These are phyloP conservation scores for Metschnikowia kofuensis DNA, from an alignment of 805 yeast genomes.

Conservation along the genomic window DNA sequence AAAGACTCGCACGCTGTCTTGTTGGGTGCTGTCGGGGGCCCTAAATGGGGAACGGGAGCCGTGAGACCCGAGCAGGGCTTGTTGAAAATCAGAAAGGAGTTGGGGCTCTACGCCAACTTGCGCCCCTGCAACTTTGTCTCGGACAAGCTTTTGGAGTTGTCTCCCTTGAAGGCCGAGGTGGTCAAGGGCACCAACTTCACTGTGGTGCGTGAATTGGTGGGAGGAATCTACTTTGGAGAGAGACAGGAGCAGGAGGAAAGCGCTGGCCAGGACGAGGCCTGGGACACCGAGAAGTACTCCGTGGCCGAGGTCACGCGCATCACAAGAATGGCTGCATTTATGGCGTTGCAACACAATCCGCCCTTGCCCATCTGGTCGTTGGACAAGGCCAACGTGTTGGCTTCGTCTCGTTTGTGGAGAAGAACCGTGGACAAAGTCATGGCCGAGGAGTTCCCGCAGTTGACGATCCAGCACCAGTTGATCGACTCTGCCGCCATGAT, in stretches of 20 bases:
- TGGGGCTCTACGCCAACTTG: conserved; percentile 90
- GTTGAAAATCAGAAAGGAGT: conserved; percentile 88
- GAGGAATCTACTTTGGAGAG: conserved; percentile 97
- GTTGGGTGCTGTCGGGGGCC: conserved; percentile 98
- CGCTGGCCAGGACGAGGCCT: conserved; percentile 62
- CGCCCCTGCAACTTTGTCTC: conserved; percentile 95
- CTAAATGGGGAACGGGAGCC: conserved; percentile 97
- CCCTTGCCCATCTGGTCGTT: conserved; percentile 95
- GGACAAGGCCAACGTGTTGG: conserved; percentile 96
- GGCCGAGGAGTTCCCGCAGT: conserved; percentile 83
- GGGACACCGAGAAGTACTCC: conserved; percentile 90
- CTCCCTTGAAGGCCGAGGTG: conserved; percentile 82
- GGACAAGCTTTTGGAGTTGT: conserved; percentile 76
- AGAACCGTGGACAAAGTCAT: conserved; percentile 85
- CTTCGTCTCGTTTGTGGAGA: conserved; percentile 96
- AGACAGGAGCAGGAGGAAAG: conserved; percentile 87
- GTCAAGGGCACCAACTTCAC: conserved; percentile 89
- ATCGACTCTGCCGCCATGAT: conserved; percentile 99
- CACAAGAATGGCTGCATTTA: conserved; percentile 96
- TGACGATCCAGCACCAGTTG: conserved; percentile 86
- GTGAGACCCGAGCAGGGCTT: conserved; percentile 98
- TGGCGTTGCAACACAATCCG: conserved; percentile 90
- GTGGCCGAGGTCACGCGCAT: conserved; percentile 93
- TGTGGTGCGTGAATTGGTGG: conserved; percentile 95
- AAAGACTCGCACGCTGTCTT: conserved; percentile 91